Percentiles rank a stretch among this genome's conserved stretches.
Evolutionary conservation across 2,329 filamentous ascomycete species (phyloP).

Genomic region (Trichoderma polysporum): DNA sequence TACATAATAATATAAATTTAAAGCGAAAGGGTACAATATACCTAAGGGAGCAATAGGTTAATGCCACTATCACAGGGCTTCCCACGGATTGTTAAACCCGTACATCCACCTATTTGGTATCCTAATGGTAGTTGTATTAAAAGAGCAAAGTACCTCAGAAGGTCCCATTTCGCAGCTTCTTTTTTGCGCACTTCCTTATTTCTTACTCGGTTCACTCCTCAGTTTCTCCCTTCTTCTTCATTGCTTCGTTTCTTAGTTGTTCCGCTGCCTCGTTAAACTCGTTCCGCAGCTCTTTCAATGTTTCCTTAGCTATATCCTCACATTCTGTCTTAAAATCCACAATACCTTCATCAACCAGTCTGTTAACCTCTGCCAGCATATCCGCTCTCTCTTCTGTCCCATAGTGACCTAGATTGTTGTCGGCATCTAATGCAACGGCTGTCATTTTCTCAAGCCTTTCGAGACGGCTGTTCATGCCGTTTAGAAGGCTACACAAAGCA

Average conservation of each 20-base stretch:
- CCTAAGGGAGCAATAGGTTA: too few species aligned
- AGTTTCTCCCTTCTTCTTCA: background rate
- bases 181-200: too few species aligned
- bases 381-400: background rate
- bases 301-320: background rate
- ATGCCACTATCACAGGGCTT: too few species aligned
- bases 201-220: too few species aligned
- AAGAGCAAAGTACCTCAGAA: too few species aligned
- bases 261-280: background rate
- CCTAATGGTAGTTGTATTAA: too few species aligned
- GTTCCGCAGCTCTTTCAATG: background rate
- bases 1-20: too few species aligned
- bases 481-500: background rate
- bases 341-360: background rate
- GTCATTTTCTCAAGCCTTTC: background rate
- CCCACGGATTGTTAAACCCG: too few species aligned
- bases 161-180: background rate
- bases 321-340: background rate
- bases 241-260: background rate
- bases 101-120: too few species aligned
- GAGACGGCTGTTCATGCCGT: background rate
- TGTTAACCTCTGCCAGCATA: background rate
- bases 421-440: background rate
- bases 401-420: background rate
- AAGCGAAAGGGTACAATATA: too few species aligned